Conservation (phyloP, 495 filamentous ascomycete species). For the Immersiella caudata region DNA sequence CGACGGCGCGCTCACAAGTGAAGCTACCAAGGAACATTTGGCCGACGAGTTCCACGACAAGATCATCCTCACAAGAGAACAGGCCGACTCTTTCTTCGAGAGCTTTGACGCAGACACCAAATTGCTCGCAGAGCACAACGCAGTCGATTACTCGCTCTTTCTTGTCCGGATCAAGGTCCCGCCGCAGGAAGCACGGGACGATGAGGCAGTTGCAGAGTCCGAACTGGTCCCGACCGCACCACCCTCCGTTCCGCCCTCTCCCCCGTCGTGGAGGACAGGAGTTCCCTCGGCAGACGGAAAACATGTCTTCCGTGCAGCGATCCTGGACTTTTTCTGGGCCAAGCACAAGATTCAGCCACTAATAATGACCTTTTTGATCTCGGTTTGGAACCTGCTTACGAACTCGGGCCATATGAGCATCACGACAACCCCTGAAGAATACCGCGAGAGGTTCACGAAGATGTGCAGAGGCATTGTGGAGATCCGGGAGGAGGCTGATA, state of each 20-base stretch:
- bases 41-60: slow-evolving; percentile 68
- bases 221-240: slow-evolving; percentile 32
- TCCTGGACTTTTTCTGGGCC: slow-evolving; percentile 75
- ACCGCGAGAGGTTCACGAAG: slow-evolving; percentile 63
- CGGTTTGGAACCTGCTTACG: slow-evolving; percentile 59
- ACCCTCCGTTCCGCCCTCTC: slow-evolving; percentile 36
- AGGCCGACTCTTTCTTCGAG: slow-evolving; percentile 54
- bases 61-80: slow-evolving; percentile 52
- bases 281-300: slow-evolving; percentile 60
- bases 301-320: slow-evolving; percentile 63
- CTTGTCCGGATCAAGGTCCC: slow-evolving; percentile 55
- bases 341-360: slow-evolving; percentile 65
- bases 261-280: slow-evolving; percentile 59
- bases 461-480: slow-evolving; percentile 63
- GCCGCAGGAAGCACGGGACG: slow-evolving; percentile 21
- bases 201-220: slow-evolving; percentile 25
- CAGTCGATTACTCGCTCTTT: slow-evolving; percentile 72
- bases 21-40: slow-evolving; percentile 60
- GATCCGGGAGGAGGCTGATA: slow-evolving; percentile 35
- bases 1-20: slow-evolving; percentile 58
- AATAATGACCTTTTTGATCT: slow-evolving; percentile 63
- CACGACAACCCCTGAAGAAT: slow-evolving; percentile 67
- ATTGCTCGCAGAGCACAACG: slow-evolving; percentile 61
- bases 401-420: slow-evolving; percentile 69
- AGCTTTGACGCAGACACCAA: slow-evolving; percentile 60